Base-by-base conservation (phyloP, 768 basidiomycete genomes). In the Boletus huronensis region DNA sequence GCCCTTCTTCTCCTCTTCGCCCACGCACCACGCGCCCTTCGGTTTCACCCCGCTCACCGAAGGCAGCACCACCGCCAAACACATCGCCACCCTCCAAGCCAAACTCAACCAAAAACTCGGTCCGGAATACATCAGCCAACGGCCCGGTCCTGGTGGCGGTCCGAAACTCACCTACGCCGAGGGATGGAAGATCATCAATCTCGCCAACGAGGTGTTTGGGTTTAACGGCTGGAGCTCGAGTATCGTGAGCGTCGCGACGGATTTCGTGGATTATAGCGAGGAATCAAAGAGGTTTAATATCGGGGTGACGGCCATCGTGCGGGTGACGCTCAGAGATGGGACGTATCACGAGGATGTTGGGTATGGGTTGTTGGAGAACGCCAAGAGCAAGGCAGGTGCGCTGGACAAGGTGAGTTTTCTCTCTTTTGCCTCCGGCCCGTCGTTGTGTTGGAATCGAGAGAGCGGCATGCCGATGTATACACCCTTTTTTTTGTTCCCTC, bases 121-220 rank as follows among this genome's bases (percentile, higher is more conserved):
- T 3, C 97, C 97, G 1, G 97, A 98, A 73, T 97, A 82, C 64
- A 82, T 99, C 52, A 93, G 90, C 3, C 86, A 88, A 59, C 79
- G 97, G 16, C 87, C 90, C 7, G 95, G 96, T 5, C 93, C 91
- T 2, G 88, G 87, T 17, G 89, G 88, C 39, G 91, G 90, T 4
- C 81, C 82, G 16, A 97, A 95, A 70, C 75, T 99, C 43, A 94
- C 88, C 16, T 98, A 99, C 66, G 88, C 89, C 1, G 96, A 98
- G 68, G 97, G 96, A 0, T 98, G 96, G 96, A 95, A 93, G 74
- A 87, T 94, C 35, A 97, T 99, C 71, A 96, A 95, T 65, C 79
- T 99, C 23, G 97, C 96, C 2, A 99, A 99, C 68, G 96, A 99
- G 59, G 90, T 98, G 40, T 98, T 99, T 72, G 96, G 96, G 1